phyloP scores from a whole-genome alignment of 495 filamentous ascomycete species.

The Daldinia bambusicola region DNA sequence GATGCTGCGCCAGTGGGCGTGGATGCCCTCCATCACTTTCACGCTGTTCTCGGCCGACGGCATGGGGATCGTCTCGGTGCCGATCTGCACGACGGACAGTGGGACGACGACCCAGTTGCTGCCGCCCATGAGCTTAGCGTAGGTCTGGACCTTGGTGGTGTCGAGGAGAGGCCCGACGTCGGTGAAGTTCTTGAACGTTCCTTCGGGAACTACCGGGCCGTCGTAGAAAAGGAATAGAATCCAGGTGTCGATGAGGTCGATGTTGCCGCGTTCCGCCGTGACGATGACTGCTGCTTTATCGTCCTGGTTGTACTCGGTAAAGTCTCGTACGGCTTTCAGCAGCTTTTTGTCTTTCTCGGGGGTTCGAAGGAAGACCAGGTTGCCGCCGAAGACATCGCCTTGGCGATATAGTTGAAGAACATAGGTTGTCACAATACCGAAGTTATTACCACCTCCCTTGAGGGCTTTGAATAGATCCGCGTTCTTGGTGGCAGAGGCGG shows the following conservation, averaged over 20 bases:
- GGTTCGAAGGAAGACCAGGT: slow-evolving; percentile 57
- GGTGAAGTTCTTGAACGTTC: slow-evolving; percentile 66
- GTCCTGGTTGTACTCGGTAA: slow-evolving; percentile 61
- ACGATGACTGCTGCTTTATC: slow-evolving; percentile 65
- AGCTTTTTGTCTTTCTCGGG: slow-evolving; percentile 54
- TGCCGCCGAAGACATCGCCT: slow-evolving; percentile 64
- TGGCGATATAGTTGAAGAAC: slow-evolving; percentile 60
- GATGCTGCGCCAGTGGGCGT: slow-evolving; percentile 60
- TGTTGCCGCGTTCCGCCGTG: slow-evolving; percentile 61
- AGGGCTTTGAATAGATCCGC: slow-evolving; percentile 57
- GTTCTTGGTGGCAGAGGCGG: slow-evolving; percentile 56
- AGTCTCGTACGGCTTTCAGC: slow-evolving; percentile 62
- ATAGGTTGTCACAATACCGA: slow-evolving; percentile 62
- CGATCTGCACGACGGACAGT: slow-evolving; percentile 53
- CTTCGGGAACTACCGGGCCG: slow-evolving; percentile 61
- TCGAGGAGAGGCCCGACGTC: slow-evolving; percentile 41
- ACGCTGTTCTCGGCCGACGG: slow-evolving; percentile 52
- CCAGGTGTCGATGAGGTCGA: slow-evolving; percentile 62
- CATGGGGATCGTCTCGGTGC: slow-evolving; percentile 64
- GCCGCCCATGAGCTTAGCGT: slow-evolving; percentile 42
- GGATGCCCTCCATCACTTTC: slow-evolving; percentile 57
- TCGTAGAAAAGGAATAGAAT: slow-evolving; percentile 73
- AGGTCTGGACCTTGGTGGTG: slow-evolving; percentile 40
- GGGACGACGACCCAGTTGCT: slow-evolving; percentile 50
- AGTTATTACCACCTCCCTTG: slow-evolving; percentile 63